Evolutionary conservation across 2,329 filamentous ascomycete genomes (phyloP), one percentile per base, ranked within the genome.

Genomic region (Arthrobotrys sphaeroides): DNA sequence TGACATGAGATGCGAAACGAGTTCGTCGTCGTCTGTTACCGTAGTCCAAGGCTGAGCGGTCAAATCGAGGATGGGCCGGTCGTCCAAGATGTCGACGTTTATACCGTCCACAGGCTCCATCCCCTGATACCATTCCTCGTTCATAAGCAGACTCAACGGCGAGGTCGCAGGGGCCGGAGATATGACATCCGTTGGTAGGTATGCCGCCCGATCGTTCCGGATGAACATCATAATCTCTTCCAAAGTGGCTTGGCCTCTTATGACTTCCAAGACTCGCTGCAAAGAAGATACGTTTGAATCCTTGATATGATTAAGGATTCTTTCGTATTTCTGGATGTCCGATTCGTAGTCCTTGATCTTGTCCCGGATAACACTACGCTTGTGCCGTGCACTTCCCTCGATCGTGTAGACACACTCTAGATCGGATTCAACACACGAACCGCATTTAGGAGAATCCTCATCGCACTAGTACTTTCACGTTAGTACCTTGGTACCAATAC

Each of bases 161-260:
- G 70, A 68, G 0, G 70, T 74, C 6, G 47, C 47, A 5, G 62
- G 70, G 7, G 53, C 26, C 3, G 70, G 70, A 13, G 70, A 74
- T 67, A 74, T 74, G 5, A 57, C 36, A 2, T 68, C 70, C 7
- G 55, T 74, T 1, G 70, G 62, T 1, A 68, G 43, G 38, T 55
- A 64, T n/a, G 62, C 20, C 33, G 10, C 40, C n/a, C 55, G 40
- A 20, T 74, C 70, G 12, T 68, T 59, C 3, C 70, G 62, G 13
- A 74, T 74, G 20, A 74, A 74, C 36, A 74, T 28, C 20, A 74
- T 51, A 16, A 74, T 74, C 16, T 74, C 70, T 28, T 74, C 70
- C 7, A 74, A 16, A 7, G 70, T 51, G 2, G 62, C 70, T 22
- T 68, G 70, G 3, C 62, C 70, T 22, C 70, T 43, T n/a, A 74